Evolutionary conservation across 371 early-diverging fungal genomes (phyloP).

Genomic region (Lichtheimia ornata): DNA sequence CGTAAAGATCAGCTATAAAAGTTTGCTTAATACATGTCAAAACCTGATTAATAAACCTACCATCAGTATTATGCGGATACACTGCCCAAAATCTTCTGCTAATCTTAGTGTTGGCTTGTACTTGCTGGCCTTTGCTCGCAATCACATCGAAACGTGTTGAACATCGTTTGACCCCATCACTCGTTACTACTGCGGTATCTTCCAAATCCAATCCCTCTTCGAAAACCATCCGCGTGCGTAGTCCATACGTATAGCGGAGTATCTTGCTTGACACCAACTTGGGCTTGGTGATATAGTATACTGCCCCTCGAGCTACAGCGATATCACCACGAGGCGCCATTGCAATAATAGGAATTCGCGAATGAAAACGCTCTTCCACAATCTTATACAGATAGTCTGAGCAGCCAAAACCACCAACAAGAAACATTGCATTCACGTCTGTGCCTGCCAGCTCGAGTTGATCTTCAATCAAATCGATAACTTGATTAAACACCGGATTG

Average conservation of each 20-base stretch:
- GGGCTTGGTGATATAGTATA: constrained; percentile 18
- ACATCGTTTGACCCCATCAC: constrained; percentile 34
- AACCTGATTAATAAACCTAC: constrained; percentile 9
- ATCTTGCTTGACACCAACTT: constrained; percentile 18
- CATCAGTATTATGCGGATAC: constrained; percentile 35
- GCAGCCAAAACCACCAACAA: constrained; percentile 59
- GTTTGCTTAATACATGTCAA: background rate
- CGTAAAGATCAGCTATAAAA: constrained; percentile 33
- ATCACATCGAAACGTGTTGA: constrained; percentile 32
- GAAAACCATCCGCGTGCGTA: constrained; percentile 22
- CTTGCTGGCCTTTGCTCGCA: constrained; percentile 22
- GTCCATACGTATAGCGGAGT: constrained; percentile 15
- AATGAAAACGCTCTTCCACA: constrained; percentile 31
- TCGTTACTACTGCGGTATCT: constrained; percentile 22
- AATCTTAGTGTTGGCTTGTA: constrained; percentile 17
- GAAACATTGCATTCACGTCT: constrained; percentile 37
- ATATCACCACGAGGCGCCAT: constrained; percentile 30
- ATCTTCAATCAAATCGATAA: constrained; percentile 36
- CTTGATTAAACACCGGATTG: constrained; percentile 41
- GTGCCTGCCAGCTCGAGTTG: constrained; percentile 34
- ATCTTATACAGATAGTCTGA: constrained; percentile 44
- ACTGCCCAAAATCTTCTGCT: constrained; percentile 27
- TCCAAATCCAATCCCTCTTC: constrained; percentile 30
- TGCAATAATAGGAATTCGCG: constrained; percentile 12
- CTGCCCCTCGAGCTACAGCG: constrained; percentile 32